phyloP scores from a whole-genome alignment of 208 protist genomes.

The Trypanosoma conorhini region DNA sequence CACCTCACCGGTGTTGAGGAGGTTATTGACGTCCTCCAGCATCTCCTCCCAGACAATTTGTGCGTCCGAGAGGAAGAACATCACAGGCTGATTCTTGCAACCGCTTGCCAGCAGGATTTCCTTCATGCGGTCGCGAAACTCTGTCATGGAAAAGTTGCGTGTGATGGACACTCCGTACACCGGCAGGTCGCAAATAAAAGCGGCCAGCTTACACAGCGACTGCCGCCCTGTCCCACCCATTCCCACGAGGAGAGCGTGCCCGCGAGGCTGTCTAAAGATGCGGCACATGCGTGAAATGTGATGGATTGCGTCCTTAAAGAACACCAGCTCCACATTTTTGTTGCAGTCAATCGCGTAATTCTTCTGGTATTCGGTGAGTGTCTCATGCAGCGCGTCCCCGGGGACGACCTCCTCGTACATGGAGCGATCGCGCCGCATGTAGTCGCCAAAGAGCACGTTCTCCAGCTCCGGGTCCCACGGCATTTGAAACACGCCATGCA shows the following conservation, averaged over 20 bases:
- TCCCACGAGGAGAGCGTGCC: conserved; percentile 97
- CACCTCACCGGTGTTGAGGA: conserved; percentile 98
- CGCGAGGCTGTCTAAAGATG: conserved; percentile 96
- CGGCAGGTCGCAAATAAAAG: conserved; percentile 92
- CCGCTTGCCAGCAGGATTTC: conserved; percentile 87
- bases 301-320: conserved; percentile 97
- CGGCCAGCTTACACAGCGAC: conserved; percentile 94
- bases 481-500: conserved; percentile 55
- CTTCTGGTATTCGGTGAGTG: conserved; percentile 85
- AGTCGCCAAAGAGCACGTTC: conserved; percentile 91
- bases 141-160: conserved; percentile 90
- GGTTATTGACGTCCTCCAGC: conserved; percentile 98
- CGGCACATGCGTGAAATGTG: conserved; percentile 96
- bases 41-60: conserved; percentile 96
- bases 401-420: conserved; percentile 77
- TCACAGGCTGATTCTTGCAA: conserved; percentile 79
- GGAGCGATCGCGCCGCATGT: conserved; percentile 89
- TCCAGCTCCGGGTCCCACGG: conserved; percentile 61
- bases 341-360: conserved; percentile 94
- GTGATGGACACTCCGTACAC: conserved; percentile 92
- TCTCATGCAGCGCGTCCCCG: conserved; percentile 50
- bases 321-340: conserved; percentile 94
- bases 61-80: conserved; percentile 96
- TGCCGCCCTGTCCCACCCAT: conserved; percentile 97
- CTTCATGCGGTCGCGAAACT: conserved; percentile 96